Evolutionary conservation across 495 filamentous ascomycete species (phyloP), one percentile per base, ranked within the genome.

Genomic region (Tuber magnatum): DNA sequence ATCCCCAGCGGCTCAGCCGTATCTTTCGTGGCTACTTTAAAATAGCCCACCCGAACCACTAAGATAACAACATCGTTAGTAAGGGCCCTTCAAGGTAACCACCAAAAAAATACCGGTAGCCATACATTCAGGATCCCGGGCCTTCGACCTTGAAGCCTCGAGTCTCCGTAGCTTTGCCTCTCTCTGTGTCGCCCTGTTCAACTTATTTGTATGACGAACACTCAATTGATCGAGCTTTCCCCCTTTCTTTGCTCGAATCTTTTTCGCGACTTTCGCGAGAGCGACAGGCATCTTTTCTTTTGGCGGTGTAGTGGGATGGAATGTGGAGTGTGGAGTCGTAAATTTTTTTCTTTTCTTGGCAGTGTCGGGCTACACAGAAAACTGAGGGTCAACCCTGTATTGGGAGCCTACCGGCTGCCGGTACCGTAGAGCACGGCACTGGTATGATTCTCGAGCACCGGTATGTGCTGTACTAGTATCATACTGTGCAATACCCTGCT

Each of bases 11-110:
- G 74, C 22, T 16, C 68, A 18, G 48, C 73, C 24, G 68, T 42
- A 77, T 82, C 78, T 72, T 82, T 82, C 14, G 69, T 76, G 48
- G 75, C 76, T 46, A 83, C 71, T 43, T 83, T 82, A 46, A 83
- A 81, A 41, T 76, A 83, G 28, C 78, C 78, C 38, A 77, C 74
- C 38, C 81, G 81, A 41, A 80, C 70, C 46, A 82, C 81, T 83
- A 48, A 22, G 41, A 51, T 24, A 46, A 56, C 42, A 61, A 32
- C 42, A 69, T 39, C 22, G 6, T 65, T 65, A 65, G 56, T 7
- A 18, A 4, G 3, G n/a, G 56, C 51, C 24, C 38, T 44, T 46
- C 20, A 38, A 38, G 51, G 8, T 22, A 44, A n/a, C 8, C 16
- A 41, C 20, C 9, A 28, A 41, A 41, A 41, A 38, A n/a, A 48